These are phyloP conservation scores for Balamuthia mandrillaris DNA, from an alignment of 208 protist genomes.

Conservation along the genomic window DNA sequence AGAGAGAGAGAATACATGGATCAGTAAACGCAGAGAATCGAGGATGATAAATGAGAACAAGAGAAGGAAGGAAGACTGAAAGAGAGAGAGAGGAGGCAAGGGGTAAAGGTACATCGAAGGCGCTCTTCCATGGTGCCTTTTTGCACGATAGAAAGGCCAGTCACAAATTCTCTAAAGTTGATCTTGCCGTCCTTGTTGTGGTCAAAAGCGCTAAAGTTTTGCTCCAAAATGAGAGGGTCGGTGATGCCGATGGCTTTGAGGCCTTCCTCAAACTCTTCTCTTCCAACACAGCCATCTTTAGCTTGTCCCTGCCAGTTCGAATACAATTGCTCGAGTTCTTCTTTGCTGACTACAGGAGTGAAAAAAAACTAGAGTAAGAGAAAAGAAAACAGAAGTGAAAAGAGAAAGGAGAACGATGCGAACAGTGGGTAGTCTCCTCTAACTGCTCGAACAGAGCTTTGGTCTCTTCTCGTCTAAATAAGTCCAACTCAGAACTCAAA, in stretches of 20 bases:
- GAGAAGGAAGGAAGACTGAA: background rate
- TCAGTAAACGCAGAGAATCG: no score
- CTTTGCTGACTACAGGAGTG: background rate
- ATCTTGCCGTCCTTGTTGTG: background rate
- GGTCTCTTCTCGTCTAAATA: background rate
- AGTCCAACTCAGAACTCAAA: background rate
- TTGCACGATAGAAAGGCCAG: background rate
- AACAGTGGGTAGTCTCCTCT: background rate
- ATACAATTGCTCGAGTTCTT: background rate
- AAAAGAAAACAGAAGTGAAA: background rate
- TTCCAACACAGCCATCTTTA: background rate
- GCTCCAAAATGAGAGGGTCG: background rate
- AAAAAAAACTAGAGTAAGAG: background rate
- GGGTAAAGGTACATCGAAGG: background rate
- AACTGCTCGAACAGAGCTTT: background rate
- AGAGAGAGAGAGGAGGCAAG: background rate
- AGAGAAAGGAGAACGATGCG: background rate
- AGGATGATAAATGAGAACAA: no score
- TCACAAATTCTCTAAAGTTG: constrained; percentile 1
- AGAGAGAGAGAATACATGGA: no score
- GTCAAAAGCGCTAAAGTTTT: background rate
- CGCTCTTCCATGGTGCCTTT: constrained; percentile 12
- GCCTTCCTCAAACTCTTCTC: background rate
- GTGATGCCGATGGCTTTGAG: background rate
- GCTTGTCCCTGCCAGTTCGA: background rate